Evolutionary conservation across 169 alveolate species (phyloP), one percentile per base, ranked within the genome.

Genomic region (Cryptosporidium sp.): DNA sequence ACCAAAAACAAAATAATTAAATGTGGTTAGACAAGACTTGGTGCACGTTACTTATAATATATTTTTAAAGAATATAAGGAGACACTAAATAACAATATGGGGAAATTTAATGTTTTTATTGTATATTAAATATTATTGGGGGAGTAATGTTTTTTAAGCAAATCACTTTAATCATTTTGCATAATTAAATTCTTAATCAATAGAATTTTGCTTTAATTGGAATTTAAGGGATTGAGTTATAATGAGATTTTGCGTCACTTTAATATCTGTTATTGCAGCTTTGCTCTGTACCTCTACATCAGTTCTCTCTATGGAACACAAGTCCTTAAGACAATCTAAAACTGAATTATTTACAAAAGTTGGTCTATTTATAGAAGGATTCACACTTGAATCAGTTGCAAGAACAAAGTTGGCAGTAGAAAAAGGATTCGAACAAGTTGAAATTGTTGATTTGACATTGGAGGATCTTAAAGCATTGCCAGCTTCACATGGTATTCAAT

Each of bases 291-390:
- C 10, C 51, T 44, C 21, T 0, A 21, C 52, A 14, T 23, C 37
- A 31, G 51, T 37, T 10, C 23, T 33, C 18, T 65, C 72, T 7
- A 65, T 65, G 72, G 72, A 65, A 35, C 70, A 72, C 37, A 53
- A n/a, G 6, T 73, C 86, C 21, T n/a, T 45, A n/a, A 69, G 84
- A 45, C 58, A 44, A 29, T 8, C 84, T 39, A 73, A 58, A 18
- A 0, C 21, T 10, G 10, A 14, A 16, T 21, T 12, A 0, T 26
- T 73, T 4, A 60, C 62, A 2, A 73, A 73, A 26, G 39, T 73
- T 18, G 86, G 72, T 18, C 23, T 73, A 3, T 73, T 73, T 5
- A 42, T 73, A 16, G 86, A 73, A 29, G 86, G 86, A 23, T 73
- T 73, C 53, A 29, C 86, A 33, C 45, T 0, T 8, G 86, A 73